phyloP scores from a whole-genome alignment of 495 filamentous ascomycete species.

The Daldinia bambusicola region DNA sequence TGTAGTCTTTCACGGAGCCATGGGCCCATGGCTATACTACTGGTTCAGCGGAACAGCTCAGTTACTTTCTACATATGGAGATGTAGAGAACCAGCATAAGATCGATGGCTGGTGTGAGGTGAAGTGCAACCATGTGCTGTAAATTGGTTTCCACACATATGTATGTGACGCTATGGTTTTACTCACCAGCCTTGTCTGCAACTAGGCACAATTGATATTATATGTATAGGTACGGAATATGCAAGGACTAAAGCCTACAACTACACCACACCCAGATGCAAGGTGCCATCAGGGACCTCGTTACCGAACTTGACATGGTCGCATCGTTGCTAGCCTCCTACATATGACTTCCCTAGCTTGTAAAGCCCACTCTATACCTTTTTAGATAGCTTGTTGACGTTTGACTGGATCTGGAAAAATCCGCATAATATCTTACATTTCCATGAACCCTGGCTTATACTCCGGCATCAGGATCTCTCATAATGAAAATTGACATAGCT shows the following conservation, averaged over 20 bases:
- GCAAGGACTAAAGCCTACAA: slow-evolving; percentile 25
- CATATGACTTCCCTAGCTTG: slow-evolving; percentile 42
- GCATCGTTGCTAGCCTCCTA: slow-evolving; percentile 38
- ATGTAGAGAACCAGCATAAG: slow-evolving; percentile 14
- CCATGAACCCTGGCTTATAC: slow-evolving; percentile 16
- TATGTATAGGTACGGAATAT: slow-evolving; percentile 41
- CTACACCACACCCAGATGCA: slow-evolving; percentile 33
- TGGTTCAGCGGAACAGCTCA: too few relatives aligned
- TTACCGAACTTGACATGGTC: slow-evolving; percentile 43
- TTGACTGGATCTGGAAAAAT: slow-evolving; percentile 44
- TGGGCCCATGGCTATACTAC: slow-evolving; percentile 10
- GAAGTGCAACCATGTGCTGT: slow-evolving; percentile 12
- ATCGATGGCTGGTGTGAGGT: neutral
- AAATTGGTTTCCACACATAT: slow-evolving; percentile 22
- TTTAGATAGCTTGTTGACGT: slow-evolving; percentile 44
- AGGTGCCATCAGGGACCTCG: slow-evolving; percentile 39
- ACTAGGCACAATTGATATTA: slow-evolving; percentile 19
- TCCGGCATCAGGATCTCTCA: slow-evolving; percentile 30
- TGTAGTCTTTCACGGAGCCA: slow-evolving; percentile 27
- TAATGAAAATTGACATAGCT: slow-evolving; percentile 23
- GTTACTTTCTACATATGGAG: slow-evolving; percentile 20
- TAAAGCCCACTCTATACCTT: slow-evolving; percentile 31
- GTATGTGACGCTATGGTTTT: slow-evolving; percentile 26
- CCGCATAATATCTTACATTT: slow-evolving; percentile 23
- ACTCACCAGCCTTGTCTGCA: slow-evolving; percentile 34